A percentile compares a stretch with the other conserved stretches of the same genome.
Evolutionary conservation across 805 yeast genomes (phyloP).

Genomic region (Wickerhamiella lipophila): DNA sequence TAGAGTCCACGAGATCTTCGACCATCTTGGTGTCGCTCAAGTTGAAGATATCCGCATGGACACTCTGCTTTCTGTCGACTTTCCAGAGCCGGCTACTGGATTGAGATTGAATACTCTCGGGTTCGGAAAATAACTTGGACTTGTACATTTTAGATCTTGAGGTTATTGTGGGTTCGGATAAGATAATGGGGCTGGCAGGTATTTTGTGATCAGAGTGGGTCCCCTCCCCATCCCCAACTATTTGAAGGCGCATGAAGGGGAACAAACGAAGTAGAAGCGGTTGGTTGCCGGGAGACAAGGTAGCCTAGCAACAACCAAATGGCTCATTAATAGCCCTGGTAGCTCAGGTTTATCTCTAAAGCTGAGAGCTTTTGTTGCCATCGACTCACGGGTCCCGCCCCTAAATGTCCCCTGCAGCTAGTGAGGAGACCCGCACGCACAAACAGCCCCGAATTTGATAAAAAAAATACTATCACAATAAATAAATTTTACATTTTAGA

Average conservation of each 20-base stretch:
- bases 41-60: background rate
- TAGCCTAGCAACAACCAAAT: background rate
- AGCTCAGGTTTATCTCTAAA: too few species aligned
- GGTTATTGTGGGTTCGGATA: too few species aligned
- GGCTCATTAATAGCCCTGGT: too few species aligned
- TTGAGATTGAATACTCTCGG: background rate
- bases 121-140: slow-evolving; percentile 1
- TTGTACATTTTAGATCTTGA: background rate
- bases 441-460: too few species aligned
- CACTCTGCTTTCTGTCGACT: background rate
- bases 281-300: background rate
- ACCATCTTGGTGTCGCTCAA: slow-evolving; percentile 2
- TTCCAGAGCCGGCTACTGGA: background rate
- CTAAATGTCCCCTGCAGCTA: too few species aligned
- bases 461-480: too few species aligned
- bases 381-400: too few species aligned
- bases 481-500: background rate
- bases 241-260: background rate
- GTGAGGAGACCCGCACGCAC: too few species aligned
- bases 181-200: background rate
- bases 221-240: too few species aligned
- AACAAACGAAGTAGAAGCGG: background rate
- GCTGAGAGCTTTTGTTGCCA: too few species aligned
- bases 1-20: background rate
- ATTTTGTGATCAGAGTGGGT: background rate